A percentile compares a stretch with the other conserved stretches of the same genome.
These are phyloP conservation scores for Schoenoplectus tabernaemontani DNA, from an alignment of 202 grass and related monocot species.

Conservation along the genomic window DNA sequence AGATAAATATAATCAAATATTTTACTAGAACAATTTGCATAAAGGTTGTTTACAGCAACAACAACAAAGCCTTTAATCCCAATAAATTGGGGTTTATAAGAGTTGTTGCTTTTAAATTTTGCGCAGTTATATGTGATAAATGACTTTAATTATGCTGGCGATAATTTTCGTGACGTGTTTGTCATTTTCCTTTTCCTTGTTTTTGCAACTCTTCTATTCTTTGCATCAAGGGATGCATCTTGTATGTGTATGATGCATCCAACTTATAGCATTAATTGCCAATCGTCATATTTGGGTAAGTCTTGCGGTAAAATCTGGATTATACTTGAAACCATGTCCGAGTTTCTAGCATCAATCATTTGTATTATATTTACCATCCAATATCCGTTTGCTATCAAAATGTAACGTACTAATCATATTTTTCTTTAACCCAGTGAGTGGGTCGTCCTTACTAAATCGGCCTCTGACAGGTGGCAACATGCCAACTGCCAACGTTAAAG, in stretches of 20 bases:
- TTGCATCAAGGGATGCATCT: neutral
- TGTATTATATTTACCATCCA: neutral
- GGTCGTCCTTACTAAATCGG: conserved; percentile 36
- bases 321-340: conserved; percentile 1
- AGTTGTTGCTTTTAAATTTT: neutral
- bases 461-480: conserved; percentile 45
- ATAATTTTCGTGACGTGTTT: neutral
- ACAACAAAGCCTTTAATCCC: too few species aligned
- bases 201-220: conserved; percentile 22
- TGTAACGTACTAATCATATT: neutral
- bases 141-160: neutral
- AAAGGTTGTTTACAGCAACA: too few species aligned
- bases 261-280: neutral
- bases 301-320: neutral
- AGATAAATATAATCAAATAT: neutral
- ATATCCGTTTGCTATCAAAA: neutral
- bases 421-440: conserved; percentile 46
- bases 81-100: too few species aligned
- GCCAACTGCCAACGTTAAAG: conserved; percentile 57
- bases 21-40: neutral
- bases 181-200: conserved; percentile 19
- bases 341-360: neutral
- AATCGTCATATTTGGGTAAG: neutral
- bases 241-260: neutral
- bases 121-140: neutral